Evolutionary conservation across 768 basidiomycete genomes (phyloP), one percentile per base, ranked within the genome.

Genomic region (Podaxis pistillaris): DNA sequence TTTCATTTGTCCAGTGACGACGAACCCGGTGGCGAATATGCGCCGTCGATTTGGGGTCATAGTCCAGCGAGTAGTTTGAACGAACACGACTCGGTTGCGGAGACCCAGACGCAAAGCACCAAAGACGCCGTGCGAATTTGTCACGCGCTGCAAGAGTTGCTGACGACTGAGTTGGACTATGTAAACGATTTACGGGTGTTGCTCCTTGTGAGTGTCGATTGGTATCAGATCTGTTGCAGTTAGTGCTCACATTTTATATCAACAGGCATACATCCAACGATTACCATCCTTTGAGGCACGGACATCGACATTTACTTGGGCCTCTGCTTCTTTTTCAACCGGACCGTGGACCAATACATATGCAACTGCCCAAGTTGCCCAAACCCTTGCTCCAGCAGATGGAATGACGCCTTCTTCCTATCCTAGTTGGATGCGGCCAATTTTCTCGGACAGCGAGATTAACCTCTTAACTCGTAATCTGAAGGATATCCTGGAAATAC

Each of bases 111-210:
- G 22, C 75, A 76, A 61, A 77, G 71, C 65, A 64, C 63, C 44
- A 85, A 81, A 67, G 86, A 88, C 53, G 69, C 77, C 38, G 66
- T 79, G 13, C 72, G 86, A 54, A 81, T 78, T 60, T 88, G 83
- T 65, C 89, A 97, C 68, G 90, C 93, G 5, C 82, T 98, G 55
- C 80, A 86, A 66, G 96, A 98, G 75, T 78, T 98, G 44, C 81
- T 98, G 26, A 79, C 84, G 62, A 96, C 94, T 0, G 96, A 98
- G 77, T 78, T 86, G 19, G 86, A 86, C 6, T 98, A 98, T 72
- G 81, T 94, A 8, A 72, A 81, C 56, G 94, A 96, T 74, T 74
- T 98, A 68, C 84, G 86, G 64, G 83, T 83, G 8, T 81, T 98
- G 49, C 90, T 94, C 60, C 81, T 83, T 65, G 94, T 93, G 71